phyloP scores from a whole-genome alignment of 768 basidiomycete species.

The Termitomyces sp. region DNA sequence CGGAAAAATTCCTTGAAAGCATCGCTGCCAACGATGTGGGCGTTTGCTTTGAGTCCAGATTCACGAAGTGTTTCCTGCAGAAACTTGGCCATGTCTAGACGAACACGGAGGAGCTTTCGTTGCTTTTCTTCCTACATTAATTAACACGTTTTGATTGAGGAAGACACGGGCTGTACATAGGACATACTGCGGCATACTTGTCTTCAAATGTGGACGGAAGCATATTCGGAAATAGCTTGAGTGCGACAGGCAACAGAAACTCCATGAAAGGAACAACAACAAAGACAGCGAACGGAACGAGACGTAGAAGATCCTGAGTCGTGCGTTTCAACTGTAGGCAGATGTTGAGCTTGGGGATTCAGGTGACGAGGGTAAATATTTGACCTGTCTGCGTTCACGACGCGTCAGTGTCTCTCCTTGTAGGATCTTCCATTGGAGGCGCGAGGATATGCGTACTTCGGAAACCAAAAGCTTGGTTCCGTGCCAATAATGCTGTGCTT shows the following conservation, averaged over 20 bases:
- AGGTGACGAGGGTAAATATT: constrained; percentile 7
- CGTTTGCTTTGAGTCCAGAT: constrained; percentile 86
- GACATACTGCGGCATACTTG: constrained; percentile 80
- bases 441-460: constrained; percentile 84
- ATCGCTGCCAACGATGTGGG: constrained; percentile 89
- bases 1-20: constrained; percentile 99
- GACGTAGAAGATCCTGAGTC: constrained; percentile 85
- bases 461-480: constrained; percentile 91
- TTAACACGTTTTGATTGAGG: not conserved
- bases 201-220: constrained; percentile 98
- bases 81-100: constrained; percentile 99
- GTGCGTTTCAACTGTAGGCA: constrained; percentile 76
- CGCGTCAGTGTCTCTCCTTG: constrained; percentile 89
- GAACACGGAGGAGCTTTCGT: constrained; percentile 88
- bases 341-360: not conserved
- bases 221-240: constrained; percentile 99
- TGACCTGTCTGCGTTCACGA: constrained; percentile 87
- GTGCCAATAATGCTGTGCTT: constrained; percentile 95
- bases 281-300: constrained; percentile 95
- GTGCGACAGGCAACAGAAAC: constrained; percentile 87
- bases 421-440: constrained; percentile 88
- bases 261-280: constrained; percentile 99
- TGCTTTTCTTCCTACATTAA: constrained; percentile 87
- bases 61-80: constrained; percentile 95
- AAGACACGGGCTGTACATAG: not conserved